Conservation (phyloP, 208 protist species). For the Leptomonas pyrrhocoris region DNA sequence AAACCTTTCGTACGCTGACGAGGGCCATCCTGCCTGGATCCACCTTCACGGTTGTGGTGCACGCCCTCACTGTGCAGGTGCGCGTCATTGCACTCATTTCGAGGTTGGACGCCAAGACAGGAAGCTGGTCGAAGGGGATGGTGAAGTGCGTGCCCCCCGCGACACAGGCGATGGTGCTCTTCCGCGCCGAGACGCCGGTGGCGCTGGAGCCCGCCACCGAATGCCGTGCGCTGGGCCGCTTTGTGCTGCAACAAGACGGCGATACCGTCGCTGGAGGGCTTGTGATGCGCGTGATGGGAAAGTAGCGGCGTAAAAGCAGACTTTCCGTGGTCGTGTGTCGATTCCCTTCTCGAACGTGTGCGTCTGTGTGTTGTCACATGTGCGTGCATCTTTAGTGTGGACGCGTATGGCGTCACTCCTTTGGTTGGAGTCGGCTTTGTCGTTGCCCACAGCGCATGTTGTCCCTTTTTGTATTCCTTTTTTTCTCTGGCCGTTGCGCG, state of each 20-base stretch:
- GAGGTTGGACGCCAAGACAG: conserved; percentile 62
- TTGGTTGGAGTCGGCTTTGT: too few species aligned
- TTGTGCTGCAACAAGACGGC: conserved; percentile 84
- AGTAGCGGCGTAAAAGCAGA: conserved; percentile 13
- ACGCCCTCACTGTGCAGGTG: conserved; percentile 72
- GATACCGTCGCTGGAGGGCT: conserved; percentile 79
- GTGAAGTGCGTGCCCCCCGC: conserved; percentile 82
- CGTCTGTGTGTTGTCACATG: conserved; percentile 1
- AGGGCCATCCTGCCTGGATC: conserved; percentile 74
- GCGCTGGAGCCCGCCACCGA: conserved; percentile 70
- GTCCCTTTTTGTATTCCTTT: too few species aligned
- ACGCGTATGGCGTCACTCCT: too few species aligned
- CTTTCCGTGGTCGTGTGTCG: neutral
- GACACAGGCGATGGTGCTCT: conserved; percentile 73
- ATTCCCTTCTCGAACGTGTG: neutral
- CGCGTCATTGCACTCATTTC: conserved; percentile 70
- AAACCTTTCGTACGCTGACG: conserved; percentile 71
- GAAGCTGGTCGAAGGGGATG: conserved; percentile 84
- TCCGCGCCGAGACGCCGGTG: conserved; percentile 57
- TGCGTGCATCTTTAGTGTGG: too few species aligned
- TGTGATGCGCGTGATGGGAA: conserved; percentile 54
- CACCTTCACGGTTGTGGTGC: conserved; percentile 70
- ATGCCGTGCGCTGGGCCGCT: conserved; percentile 77
- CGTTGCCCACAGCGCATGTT: too few species aligned
- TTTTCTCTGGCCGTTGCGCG: too few species aligned